Evolutionary conservation across 176 grass and related monocot genomes (phyloP).

Genomic region (Bothriochloa decipiens): DNA sequence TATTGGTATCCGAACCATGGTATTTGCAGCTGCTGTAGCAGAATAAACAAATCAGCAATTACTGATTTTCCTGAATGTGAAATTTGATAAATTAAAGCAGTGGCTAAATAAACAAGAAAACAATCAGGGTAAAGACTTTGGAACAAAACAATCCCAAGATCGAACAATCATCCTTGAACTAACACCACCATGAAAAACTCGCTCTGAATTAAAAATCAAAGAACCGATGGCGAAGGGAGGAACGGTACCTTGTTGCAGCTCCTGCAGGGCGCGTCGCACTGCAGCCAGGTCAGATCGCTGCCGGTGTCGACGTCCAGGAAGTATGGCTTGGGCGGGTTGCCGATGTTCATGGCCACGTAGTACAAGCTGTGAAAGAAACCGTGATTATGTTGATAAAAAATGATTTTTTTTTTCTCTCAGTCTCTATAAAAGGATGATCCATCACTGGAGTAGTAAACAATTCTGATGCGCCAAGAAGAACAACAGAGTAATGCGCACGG

Average conservation of each 20-base stretch:
- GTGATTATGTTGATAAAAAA: background rate
- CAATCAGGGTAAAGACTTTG: background rate
- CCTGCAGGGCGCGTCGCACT: constrained; percentile 93
- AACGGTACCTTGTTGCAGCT: constrained; percentile 73
- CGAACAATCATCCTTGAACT: background rate
- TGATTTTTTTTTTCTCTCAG: background rate
- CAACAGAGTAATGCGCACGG: constrained; percentile 7
- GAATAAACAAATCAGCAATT: background rate
- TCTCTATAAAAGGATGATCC: background rate
- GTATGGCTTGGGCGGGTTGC: constrained; percentile 81
- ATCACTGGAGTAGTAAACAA: background rate
- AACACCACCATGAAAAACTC: background rate
- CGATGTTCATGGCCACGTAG: constrained; percentile 86
- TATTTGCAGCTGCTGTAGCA: background rate
- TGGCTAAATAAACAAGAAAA: background rate
- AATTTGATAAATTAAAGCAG: background rate
- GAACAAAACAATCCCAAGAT: constrained; percentile 22
- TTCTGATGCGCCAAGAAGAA: background rate
- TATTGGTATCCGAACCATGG: background rate
- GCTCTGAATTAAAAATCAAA: background rate
- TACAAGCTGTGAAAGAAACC: constrained; percentile 58
- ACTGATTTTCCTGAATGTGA: background rate
- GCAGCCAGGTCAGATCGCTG: constrained; percentile 97
- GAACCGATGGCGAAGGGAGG: background rate
- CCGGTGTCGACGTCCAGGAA: constrained; percentile 96